phyloP scores from a whole-genome alignment of 139 green algal genomes.

The Zygnema circumcarinatum region DNA sequence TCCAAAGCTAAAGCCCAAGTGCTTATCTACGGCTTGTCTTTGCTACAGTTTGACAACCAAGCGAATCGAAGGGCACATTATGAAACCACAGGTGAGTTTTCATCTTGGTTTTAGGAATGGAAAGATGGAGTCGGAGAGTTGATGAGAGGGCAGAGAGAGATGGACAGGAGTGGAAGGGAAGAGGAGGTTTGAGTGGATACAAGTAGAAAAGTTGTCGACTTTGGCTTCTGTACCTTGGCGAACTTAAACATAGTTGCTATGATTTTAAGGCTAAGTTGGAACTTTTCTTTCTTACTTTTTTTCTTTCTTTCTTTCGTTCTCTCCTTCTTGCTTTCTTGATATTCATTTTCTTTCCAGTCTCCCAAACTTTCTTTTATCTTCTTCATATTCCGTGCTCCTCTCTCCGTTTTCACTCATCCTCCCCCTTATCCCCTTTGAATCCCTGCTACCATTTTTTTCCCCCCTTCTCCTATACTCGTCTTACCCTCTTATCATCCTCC shows the following conservation, averaged over 20 bases:
- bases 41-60: conserved; percentile 97
- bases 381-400: not conserved
- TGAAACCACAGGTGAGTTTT: conserved; percentile 48
- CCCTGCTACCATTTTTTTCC: not conserved
- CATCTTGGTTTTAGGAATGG: not conserved
- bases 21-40: too few species aligned
- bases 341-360: not conserved
- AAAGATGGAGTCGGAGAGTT: too few species aligned
- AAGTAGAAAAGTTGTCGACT: too few species aligned
- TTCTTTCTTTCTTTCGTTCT: not conserved
- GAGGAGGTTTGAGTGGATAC: too few species aligned
- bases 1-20: too few species aligned
- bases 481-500: not conserved
- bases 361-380: not conserved
- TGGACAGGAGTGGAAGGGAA: too few species aligned
- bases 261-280: too few species aligned
- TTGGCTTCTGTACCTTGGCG: too few species aligned
- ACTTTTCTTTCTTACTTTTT: too few species aligned
- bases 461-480: not conserved
- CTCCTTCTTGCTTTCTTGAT: not conserved
- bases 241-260: too few species aligned
- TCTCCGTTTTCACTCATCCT: not conserved
- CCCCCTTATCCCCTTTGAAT: not conserved
- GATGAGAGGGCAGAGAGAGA: too few species aligned
- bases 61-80: conserved; percentile 87